These are phyloP conservation scores for Elongisporangium prolatum DNA, from an alignment of 352 stramenopile genomes.

Conservation along the genomic window DNA sequence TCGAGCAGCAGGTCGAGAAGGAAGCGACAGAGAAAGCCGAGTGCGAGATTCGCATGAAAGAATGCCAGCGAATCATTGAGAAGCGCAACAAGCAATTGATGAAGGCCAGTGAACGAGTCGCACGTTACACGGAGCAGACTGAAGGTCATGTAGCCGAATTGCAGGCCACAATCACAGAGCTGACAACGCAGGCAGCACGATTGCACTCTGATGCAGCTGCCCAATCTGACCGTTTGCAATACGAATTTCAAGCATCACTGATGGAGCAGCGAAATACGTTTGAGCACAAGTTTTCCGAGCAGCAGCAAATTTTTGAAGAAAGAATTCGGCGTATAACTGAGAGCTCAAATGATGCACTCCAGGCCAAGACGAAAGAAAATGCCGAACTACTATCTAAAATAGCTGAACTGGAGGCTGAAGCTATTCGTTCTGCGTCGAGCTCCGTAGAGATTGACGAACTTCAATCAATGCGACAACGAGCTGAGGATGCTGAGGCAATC, in stretches of 20 bases:
- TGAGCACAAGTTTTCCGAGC: constrained; percentile 17
- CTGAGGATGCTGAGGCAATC: constrained; percentile 61
- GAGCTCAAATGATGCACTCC: constrained; percentile 6
- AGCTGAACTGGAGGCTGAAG: not conserved
- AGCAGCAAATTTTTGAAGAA: constrained; percentile 28
- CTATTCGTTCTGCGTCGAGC: not conserved
- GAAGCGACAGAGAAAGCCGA: constrained; percentile 55
- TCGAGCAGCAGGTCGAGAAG: constrained; percentile 28
- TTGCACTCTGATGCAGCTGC: constrained; percentile 20
- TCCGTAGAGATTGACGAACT: not conserved
- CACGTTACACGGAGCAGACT: constrained; percentile 56
- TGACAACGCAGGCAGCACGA: constrained; percentile 32
- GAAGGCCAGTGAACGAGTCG: constrained; percentile 73
- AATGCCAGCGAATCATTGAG: constrained; percentile 80
- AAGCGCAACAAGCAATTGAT: constrained; percentile 85
- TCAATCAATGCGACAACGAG: constrained; percentile 30
- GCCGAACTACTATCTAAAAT: constrained; percentile 11
- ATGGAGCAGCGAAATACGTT: constrained; percentile 16
- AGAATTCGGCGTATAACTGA: constrained; percentile 17
- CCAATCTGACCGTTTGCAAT: constrained; percentile 16
- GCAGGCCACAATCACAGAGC: constrained; percentile 26
- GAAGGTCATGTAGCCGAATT: constrained; percentile 44
- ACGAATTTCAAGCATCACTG: constrained; percentile 24
- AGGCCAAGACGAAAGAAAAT: constrained; percentile 16
- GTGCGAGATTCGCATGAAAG: constrained; percentile 62